Percentiles rank a stretch among this genome's conserved stretches.
These are phyloP conservation scores for Leishmania guyanensis DNA, from an alignment of 208 protist species.

Conservation along the genomic window DNA sequence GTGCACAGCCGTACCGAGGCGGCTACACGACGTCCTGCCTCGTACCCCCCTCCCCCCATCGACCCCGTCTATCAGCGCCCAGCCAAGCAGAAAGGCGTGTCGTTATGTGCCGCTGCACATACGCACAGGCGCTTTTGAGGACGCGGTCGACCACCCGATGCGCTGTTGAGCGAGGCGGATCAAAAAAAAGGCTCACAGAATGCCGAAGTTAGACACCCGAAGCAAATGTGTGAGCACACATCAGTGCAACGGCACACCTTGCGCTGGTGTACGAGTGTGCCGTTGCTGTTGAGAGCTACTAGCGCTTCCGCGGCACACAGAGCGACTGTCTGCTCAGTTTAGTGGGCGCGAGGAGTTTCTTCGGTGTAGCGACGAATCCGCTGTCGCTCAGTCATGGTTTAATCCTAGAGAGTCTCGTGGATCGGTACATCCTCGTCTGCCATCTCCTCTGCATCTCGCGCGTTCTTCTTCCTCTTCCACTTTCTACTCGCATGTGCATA, in stretches of 20 bases:
- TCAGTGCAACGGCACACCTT: background rate
- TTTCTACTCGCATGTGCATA: background rate
- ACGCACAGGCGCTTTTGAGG: background rate
- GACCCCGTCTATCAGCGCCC: background rate
- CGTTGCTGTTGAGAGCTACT: background rate
- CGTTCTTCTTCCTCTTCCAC: background rate
- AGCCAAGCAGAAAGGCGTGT: too few relatives aligned
- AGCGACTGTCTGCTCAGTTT: background rate
- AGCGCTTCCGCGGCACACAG: background rate
- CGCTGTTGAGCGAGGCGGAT: background rate
- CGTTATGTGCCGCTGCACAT: background rate
- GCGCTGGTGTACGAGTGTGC: background rate
- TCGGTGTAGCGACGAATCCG: background rate
- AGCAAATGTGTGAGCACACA: background rate
- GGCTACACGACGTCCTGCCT: background rate
- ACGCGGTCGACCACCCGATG: background rate
- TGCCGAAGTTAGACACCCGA: background rate
- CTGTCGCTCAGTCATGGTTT: background rate
- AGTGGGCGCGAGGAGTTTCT: background rate
- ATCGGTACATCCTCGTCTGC: background rate
- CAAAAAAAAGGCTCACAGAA: background rate
- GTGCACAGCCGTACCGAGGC: background rate
- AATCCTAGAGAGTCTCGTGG: background rate
- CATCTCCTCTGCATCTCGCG: background rate
- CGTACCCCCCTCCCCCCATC: background rate